Conservation (phyloP, 2,329 filamentous ascomycete genomes). For the Cladosporium sp. region DNA sequence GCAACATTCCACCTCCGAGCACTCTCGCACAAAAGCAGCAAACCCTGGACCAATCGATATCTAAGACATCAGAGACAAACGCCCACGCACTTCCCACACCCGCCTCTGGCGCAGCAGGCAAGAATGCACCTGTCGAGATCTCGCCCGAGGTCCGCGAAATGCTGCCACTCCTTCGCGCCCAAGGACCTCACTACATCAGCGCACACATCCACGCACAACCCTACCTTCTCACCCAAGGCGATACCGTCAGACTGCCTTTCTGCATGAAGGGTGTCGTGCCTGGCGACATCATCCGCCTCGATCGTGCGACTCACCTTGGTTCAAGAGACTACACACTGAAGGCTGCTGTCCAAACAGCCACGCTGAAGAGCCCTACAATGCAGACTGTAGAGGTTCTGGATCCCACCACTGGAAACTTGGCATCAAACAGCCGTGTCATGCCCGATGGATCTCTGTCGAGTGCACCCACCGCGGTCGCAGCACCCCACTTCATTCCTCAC, state of each 20-base stretch:
- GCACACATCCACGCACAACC: slow-evolving; percentile 74
- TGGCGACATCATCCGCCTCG: slow-evolving; percentile 82
- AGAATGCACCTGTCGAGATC: slow-evolving; percentile 23
- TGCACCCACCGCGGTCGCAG: slow-evolving; percentile 19
- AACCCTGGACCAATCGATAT: background rate
- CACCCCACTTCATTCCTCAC: slow-evolving; percentile 37
- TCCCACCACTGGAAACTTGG: slow-evolving; percentile 22
- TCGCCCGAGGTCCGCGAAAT: slow-evolving; percentile 48
- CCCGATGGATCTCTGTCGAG: slow-evolving; percentile 25
- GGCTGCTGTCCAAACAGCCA: slow-evolving; percentile 54
- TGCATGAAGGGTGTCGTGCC: slow-evolving; percentile 51
- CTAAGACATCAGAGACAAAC: slow-evolving; percentile 9
- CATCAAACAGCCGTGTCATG: slow-evolving; percentile 23
- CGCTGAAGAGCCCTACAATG: slow-evolving; percentile 23
- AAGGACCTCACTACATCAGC: slow-evolving; percentile 73
- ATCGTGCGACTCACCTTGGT: slow-evolving; percentile 77
- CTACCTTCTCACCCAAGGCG: slow-evolving; percentile 67
- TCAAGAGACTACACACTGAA: slow-evolving; percentile 88
- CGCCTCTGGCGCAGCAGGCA: slow-evolving; percentile 26
- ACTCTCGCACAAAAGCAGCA: slow-evolving; percentile 1
- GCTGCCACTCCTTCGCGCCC: slow-evolving; percentile 67
- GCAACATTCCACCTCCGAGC: slow-evolving; percentile 34
- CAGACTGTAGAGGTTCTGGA: slow-evolving; percentile 2
- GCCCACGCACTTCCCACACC: slow-evolving; percentile 24
- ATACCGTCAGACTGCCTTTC: slow-evolving; percentile 48